phyloP scores from a whole-genome alignment of 805 yeast genomes.

The Metschnikowia sp. region DNA sequence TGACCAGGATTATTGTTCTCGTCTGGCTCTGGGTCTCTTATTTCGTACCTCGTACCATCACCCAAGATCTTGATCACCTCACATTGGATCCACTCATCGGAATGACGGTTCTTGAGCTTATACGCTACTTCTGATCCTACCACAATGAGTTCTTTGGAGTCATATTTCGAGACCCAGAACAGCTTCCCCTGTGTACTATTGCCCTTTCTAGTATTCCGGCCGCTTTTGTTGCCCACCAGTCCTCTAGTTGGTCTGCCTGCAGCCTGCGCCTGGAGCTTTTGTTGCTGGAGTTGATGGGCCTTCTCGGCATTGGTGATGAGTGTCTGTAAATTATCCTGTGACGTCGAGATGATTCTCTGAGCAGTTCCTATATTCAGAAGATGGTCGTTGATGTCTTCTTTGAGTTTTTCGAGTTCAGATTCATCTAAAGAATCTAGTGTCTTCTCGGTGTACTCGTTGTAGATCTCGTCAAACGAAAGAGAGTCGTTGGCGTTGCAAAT shows the following conservation, averaged over 20 bases:
- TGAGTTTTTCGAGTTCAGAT: constrained; percentile 38
- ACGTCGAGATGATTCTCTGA: constrained; percentile 33
- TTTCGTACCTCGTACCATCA: constrained; percentile 74
- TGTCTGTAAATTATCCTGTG: constrained; percentile 45
- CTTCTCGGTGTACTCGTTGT: constrained; percentile 23
- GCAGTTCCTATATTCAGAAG: constrained; percentile 55
- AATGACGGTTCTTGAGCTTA: constrained; percentile 62
- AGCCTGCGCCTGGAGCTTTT: constrained; percentile 10
- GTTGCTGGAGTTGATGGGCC: constrained; percentile 12
- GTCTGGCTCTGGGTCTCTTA: constrained; percentile 97
- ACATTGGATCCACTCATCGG: constrained; percentile 97
- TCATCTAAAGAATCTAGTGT: constrained; percentile 29
- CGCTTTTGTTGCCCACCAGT: constrained; percentile 13
- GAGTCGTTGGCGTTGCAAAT: constrained; percentile 61
- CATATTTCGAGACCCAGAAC: constrained; percentile 52
- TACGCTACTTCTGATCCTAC: constrained; percentile 87
- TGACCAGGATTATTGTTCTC: constrained; percentile 87
- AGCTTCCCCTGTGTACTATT: constrained; percentile 39
- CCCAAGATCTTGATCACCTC: constrained; percentile 74
- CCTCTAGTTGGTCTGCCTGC: constrained; percentile 9
- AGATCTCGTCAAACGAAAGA: constrained; percentile 44
- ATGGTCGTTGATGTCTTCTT: constrained; percentile 48
- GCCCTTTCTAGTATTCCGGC: constrained; percentile 15
- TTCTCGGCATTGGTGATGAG: constrained; percentile 33
- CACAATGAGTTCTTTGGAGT: constrained; percentile 53